Evolutionary conservation across 106 monocot species (phyloP), one percentile per base, ranked within the genome.

Genomic region (Dioscorea zingiberensis): DNA sequence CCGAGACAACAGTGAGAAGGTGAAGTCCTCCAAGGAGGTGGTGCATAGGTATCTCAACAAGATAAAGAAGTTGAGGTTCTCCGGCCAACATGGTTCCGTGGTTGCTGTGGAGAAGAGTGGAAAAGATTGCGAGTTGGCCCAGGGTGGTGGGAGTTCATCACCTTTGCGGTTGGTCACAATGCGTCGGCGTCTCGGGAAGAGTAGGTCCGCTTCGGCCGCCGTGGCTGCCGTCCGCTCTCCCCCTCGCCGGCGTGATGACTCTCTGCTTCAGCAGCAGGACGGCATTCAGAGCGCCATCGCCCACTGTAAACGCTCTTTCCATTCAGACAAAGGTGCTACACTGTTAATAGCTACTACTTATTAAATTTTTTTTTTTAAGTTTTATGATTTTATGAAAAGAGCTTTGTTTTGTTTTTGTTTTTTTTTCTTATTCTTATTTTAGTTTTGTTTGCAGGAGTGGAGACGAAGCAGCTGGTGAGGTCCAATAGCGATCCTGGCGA

Each of bases 211-310:
- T 21, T 82, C 85, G 8, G 59, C 78, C 12, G 70, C 77, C 6
- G 65, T 73, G 10, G 71, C 78, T 2, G 71, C 76, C 23, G 73
- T 54, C 3, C 49, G 38, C 10, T 76, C 77, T 5, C 71, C 75
- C 0, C 65, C 80, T 56, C 65, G 47, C 28, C 47, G 78, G 55
- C 66, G 81, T 32, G 94, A 95, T 47, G 94, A 95, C 57, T 83
- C 91, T 29, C 62, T 88, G 46, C 18, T 77, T n/a, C 77, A 76
- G 77, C 80, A 78, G 66, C 78, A 88, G 67, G 94, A 95, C 67
- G 94, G 94, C 24, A 95, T 95, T 25, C 81, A 85, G 69, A 81
- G 94, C 73, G 94, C 94, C 70, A 95, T 95, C 22, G 87, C 84
- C 0, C 94, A 95, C 68, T 95, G 94, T 76, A 95, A 95, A 57